Base-by-base conservation (phyloP, 1,284 basidiomycete genomes). In the Cryptococcus sp. region DNA sequence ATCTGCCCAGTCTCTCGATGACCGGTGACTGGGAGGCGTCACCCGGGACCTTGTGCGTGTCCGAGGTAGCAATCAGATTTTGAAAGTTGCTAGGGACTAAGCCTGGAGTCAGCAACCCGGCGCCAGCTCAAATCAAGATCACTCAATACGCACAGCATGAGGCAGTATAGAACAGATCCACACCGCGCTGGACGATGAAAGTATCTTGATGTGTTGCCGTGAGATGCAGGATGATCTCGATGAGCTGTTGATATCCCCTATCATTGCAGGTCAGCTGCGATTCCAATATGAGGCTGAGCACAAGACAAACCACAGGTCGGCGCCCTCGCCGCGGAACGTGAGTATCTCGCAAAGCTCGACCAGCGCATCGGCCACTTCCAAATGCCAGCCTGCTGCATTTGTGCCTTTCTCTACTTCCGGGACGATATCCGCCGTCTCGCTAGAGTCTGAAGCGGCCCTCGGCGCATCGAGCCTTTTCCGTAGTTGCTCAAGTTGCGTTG, bases 151-250 rank as follows among this genome's bases (percentile, higher is more conserved):
- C 44, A 76, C 75, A 62, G 41, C 61, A 64, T 1, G 71, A 51
- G 5, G 73, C 73, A 6, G 65, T 49, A 15, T 57, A 65, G 45
- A 75, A 70, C 23, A 75, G 50, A 13, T 70, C 65, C 5, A 71
- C 49, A 1, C 59, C 71, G 2, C 65, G 60, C 23, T 49, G 50
- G 11, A 66, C 56, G 20, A 67, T 47, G 8, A 40, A 20, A 0
- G 50, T 41, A 20, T 61, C 38, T 13, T 59, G 57, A 7, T 55
- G 23, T 3, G 53, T 16, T 3, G 31, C 23, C 2, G 58, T 56
- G 19, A 73, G 45, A 7, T 53, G 54, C 2, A 68, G n/a, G 16
- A 70, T 64, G 8, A 69, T 57, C 35, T 64, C 59, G 5, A 70
- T 64, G 1, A 76, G 66, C 48, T 69, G 60, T 25, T 68, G 61